These are phyloP conservation scores for Blastobotrys petasosporus DNA, from an alignment of 1,139 yeast species.

Conservation along the genomic window DNA sequence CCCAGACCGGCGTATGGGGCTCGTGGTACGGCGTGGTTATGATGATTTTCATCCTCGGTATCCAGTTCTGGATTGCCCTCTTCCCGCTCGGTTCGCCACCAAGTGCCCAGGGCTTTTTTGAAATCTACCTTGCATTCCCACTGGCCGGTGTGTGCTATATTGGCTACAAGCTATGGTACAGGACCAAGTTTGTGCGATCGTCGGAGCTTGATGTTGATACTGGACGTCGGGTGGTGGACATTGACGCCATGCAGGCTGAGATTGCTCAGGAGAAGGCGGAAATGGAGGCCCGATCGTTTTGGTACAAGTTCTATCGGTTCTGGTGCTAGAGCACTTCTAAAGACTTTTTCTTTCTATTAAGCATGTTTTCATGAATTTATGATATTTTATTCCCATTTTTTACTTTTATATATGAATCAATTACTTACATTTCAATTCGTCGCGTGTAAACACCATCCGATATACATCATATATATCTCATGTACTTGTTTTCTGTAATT, in stretches of 20 bases:
- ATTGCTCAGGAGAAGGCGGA: conserved; percentile 41
- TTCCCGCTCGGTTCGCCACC: conserved; percentile 54
- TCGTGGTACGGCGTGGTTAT: conserved; percentile 59
- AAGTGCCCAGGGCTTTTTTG: conserved; percentile 43
- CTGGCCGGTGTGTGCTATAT: conserved; percentile 45
- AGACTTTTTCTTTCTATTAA: conserved; percentile 5
- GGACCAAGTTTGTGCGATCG: conserved; percentile 38
- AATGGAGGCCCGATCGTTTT: conserved; percentile 34
- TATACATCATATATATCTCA: too few relatives aligned
- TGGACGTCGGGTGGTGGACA: conserved; percentile 51
- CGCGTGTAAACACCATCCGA: too few relatives aligned
- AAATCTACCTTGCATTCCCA: conserved; percentile 49
- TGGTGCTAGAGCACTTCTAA: conserved; percentile 37
- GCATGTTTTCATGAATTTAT: too few relatives aligned
- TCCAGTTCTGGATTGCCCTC: conserved; percentile 78
- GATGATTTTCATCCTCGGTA: conserved; percentile 59
- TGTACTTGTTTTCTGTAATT: too few relatives aligned
- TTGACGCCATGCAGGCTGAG: conserved; percentile 47
- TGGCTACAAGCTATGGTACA: conserved; percentile 46
- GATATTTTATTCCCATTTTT: too few relatives aligned
- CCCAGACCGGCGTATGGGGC: conserved; percentile 68
- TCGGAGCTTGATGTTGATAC: conserved; percentile 41
- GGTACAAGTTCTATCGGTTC: conserved; percentile 35
- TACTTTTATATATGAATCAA: too few relatives aligned
- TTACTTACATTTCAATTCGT: too few relatives aligned